Evolutionary conservation across 1,284 basidiomycete genomes (phyloP).

Genomic region (Rhodotorula sp.): DNA sequence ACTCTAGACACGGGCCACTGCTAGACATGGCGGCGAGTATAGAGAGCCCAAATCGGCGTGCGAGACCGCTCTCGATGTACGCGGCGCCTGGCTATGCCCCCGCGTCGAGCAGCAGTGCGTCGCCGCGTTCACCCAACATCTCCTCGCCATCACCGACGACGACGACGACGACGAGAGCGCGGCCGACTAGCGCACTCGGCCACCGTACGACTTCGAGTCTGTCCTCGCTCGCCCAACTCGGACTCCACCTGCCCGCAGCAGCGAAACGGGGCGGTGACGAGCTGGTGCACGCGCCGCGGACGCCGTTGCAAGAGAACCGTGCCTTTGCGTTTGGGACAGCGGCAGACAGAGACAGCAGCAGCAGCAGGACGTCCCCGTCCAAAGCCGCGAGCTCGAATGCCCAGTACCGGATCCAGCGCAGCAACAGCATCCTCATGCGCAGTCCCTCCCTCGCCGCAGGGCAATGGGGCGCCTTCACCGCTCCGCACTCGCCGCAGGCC

Average conservation of each 20-base stretch:
- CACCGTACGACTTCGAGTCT: neutral
- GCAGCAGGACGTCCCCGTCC: too few relatives aligned
- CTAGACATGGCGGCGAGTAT: too few relatives aligned
- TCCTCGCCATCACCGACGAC: neutral
- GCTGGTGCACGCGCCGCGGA: neutral
- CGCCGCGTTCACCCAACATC: conserved; percentile 1
- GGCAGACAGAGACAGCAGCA: neutral
- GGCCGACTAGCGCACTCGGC: neutral
- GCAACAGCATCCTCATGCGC: conserved; percentile 2
- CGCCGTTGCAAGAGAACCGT: neutral
- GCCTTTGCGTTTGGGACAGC: neutral
- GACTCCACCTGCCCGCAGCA: neutral
- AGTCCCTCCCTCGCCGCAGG: neutral
- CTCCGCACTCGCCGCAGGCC: neutral
- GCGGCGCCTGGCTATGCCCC: too few relatives aligned
- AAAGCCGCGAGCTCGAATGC: neutral
- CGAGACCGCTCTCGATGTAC: too few relatives aligned
- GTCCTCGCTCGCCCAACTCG: conserved; percentile 1
- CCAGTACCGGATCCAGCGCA: neutral
- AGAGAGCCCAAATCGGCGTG: too few relatives aligned
- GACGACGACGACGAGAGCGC: neutral
- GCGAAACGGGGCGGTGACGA: neutral
- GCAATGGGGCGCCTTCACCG: conserved; percentile 18
- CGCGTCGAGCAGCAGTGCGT: too few relatives aligned
- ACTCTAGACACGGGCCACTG: too few relatives aligned